Evolutionary conservation across 2,329 filamentous ascomycete genomes (phyloP).

Genomic region (Plenodomus biglobosus): DNA sequence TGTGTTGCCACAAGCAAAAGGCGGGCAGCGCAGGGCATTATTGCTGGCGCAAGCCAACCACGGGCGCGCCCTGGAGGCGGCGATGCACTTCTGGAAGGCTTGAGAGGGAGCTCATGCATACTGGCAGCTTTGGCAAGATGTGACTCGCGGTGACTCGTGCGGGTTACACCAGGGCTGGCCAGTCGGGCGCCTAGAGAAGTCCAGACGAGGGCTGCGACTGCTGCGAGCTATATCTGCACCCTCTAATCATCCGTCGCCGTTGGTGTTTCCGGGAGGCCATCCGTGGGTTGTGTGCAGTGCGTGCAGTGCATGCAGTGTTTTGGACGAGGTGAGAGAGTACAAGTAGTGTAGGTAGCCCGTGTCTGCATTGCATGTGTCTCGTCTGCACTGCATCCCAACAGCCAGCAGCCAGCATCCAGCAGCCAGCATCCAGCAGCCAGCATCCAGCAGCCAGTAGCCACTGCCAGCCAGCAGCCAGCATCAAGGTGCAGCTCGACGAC

Average conservation of each 20-base stretch:
- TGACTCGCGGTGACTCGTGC: conserved; percentile 15
- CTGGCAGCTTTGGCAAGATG: conserved; percentile 30
- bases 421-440: background rate
- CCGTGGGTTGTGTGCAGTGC: no score
- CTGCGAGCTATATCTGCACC: conserved; percentile 12
- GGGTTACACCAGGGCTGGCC: conserved; percentile 27
- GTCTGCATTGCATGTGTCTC: no score
- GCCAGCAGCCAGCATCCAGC: no score
- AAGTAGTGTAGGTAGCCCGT: background rate
- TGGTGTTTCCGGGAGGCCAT: background rate
- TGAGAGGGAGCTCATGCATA: conserved; percentile 16
- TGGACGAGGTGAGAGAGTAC: background rate
- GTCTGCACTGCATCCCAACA: no score
- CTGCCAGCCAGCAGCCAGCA: background rate
- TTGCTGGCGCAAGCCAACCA: background rate
- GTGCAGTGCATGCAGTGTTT: background rate
- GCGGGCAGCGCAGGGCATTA: background rate
- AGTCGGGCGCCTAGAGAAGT: conserved; percentile 26
- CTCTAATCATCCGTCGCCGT: conserved; percentile 2
- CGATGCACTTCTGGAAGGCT: conserved; percentile 14
- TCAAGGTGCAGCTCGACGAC: background rate
- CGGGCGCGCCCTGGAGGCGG: conserved; percentile 3
- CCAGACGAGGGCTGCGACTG: conserved; percentile 11
- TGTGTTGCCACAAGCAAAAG: conserved; percentile 2
- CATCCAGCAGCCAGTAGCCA: no score